Conservation (phyloP, 148 eudicot genomes). For the Chenopodium formosanum region DNA sequence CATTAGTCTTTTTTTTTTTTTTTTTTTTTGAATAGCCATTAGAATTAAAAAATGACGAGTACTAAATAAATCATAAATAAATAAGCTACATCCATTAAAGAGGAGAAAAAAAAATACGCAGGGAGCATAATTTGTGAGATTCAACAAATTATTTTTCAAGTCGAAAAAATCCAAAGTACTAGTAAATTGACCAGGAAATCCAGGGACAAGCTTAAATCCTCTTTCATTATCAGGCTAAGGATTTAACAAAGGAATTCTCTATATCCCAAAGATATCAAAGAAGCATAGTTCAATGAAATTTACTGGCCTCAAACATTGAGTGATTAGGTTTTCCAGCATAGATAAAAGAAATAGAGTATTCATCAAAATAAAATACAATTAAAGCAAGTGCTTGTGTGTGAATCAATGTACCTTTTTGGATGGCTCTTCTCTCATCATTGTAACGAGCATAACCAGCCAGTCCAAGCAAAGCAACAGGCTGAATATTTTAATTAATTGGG, state of each 20-base stretch:
- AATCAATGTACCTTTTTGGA: slow-evolving; percentile 54
- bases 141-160: neutral
- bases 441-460: slow-evolving; percentile 48
- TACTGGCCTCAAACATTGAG: neutral
- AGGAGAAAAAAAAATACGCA: too few species aligned
- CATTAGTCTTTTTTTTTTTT: neutral
- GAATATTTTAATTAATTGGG: slow-evolving; percentile 24
- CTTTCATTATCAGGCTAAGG: neutral
- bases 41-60: neutral
- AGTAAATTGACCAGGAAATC: too few species aligned
- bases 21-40: too few species aligned
- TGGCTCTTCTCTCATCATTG: slow-evolving; percentile 84
- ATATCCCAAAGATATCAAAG: neutral
- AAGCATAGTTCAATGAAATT: neutral
- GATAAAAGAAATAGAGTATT: neutral
- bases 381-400: too few species aligned
- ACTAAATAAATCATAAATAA: neutral
- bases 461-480: slow-evolving; percentile 68
- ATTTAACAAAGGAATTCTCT: neutral
- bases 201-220: neutral
- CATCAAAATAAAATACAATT: slow-evolving; percentile 1
- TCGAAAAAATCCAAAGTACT: neutral
- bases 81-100: neutral
- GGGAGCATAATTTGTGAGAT: neutral
- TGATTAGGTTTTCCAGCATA: neutral